These are phyloP conservation scores for Phytophthora kernoviae DNA, from an alignment of 352 stramenopile species.

Conservation along the genomic window DNA sequence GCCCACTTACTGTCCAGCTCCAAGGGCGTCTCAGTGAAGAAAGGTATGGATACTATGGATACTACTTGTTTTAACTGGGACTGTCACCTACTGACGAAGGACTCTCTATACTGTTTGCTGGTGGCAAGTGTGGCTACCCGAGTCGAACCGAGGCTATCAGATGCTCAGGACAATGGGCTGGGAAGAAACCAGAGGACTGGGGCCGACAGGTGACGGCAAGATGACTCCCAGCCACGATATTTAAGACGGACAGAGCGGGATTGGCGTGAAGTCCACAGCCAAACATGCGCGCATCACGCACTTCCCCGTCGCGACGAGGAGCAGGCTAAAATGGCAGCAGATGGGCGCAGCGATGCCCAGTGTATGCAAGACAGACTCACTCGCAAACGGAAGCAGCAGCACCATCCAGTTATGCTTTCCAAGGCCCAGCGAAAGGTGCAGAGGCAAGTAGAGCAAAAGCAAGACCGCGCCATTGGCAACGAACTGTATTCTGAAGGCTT, in stretches of 20 bases:
- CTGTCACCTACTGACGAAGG: not conserved
- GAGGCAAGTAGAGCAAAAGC: conserved; percentile 40
- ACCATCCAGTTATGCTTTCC: conserved; percentile 17
- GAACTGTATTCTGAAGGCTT: conserved; percentile 54
- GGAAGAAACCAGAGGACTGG: conserved; percentile 48
- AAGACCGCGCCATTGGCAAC: conserved; percentile 45
- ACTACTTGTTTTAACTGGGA: not conserved
- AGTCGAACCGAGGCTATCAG: conserved; percentile 71
- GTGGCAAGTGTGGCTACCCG: conserved; percentile 58
- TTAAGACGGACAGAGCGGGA: conserved; percentile 60
- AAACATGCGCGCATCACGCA: conserved; percentile 45
- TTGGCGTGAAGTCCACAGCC: conserved; percentile 34
- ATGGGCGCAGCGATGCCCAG: conserved; percentile 42
- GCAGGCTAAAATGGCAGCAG: conserved; percentile 31
- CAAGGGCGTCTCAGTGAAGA: conserved; percentile 47
- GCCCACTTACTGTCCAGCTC: conserved; percentile 54
- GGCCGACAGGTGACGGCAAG: conserved; percentile 36
- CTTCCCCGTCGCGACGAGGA: conserved; percentile 40
- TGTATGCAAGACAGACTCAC: conserved; percentile 47
- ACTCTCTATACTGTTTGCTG: conserved; percentile 9
- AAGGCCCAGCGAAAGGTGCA: conserved; percentile 46
- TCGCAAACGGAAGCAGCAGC: conserved; percentile 52
- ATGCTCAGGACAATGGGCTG: conserved; percentile 67
- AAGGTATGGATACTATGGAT: conserved; percentile 33
- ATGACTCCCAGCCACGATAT: conserved; percentile 48